A percentile compares a stretch with the other conserved stretches of the same genome.
phyloP scores from a whole-genome alignment of 1,139 yeast species.

The Yamadazyma oceani region DNA sequence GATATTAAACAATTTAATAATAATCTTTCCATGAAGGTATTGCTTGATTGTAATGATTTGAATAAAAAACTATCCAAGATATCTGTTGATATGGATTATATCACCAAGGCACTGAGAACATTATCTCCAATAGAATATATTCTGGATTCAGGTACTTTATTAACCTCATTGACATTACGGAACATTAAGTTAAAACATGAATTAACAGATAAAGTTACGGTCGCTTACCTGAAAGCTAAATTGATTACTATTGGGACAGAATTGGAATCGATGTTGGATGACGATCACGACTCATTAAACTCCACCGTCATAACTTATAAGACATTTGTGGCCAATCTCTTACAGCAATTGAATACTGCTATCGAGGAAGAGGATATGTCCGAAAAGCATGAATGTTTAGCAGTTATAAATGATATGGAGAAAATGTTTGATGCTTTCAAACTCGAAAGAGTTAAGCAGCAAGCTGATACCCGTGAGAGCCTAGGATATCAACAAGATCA shows the following conservation, averaged over 20 bases:
- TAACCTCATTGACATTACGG: constrained; percentile 51
- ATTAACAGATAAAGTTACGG: constrained; percentile 49
- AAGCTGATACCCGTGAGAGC: constrained; percentile 13
- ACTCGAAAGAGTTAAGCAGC: constrained; percentile 26
- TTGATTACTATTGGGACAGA: constrained; percentile 57
- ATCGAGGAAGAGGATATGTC: constrained; percentile 49
- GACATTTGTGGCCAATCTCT: constrained; percentile 49
- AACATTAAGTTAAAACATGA: constrained; percentile 49
- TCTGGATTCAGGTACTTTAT: constrained; percentile 57
- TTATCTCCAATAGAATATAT: constrained; percentile 49
- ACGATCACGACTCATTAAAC: constrained; percentile 18
- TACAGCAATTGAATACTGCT: constrained; percentile 52
- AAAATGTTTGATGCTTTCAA: constrained; percentile 57
- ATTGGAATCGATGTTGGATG: constrained; percentile 42
- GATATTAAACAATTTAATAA: constrained; percentile 43
- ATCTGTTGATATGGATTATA: constrained; percentile 45
- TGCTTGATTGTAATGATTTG: constrained; percentile 48
- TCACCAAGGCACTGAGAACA: constrained; percentile 42
- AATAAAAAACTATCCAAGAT: constrained; percentile 42
- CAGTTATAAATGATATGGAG: constrained; percentile 60
- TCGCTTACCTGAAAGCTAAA: constrained; percentile 57
- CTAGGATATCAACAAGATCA: constrained; percentile 8
- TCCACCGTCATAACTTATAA: constrained; percentile 49
- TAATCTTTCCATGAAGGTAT: constrained; percentile 49
- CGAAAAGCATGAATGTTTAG: constrained; percentile 57